Evolutionary conservation across 2,329 filamentous ascomycete species (phyloP).

Genomic region (Nemania bipapillata): DNA sequence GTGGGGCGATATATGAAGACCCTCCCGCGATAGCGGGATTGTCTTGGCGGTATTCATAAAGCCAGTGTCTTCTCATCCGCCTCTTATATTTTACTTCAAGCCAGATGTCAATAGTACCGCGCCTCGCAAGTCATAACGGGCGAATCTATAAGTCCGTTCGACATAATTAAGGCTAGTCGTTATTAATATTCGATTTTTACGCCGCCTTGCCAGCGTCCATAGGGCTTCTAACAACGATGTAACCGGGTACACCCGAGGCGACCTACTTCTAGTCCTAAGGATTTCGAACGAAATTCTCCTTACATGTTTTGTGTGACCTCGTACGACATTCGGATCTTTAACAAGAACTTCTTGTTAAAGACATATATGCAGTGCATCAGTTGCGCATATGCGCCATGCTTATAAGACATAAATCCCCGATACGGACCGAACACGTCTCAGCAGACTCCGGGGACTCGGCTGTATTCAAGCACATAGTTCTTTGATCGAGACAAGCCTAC

Average conservation of each 20-base stretch:
- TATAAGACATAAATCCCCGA: background rate
- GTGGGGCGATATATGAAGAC: background rate
- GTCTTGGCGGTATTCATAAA: background rate
- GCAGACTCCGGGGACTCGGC: background rate
- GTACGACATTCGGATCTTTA: too few species aligned
- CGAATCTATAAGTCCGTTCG: background rate
- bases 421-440: slow-evolving; percentile 2
- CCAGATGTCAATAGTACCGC: background rate
- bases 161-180: background rate
- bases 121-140: background rate
- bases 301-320: too few species aligned
- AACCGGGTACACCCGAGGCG: too few species aligned
- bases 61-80: background rate
- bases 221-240: background rate
- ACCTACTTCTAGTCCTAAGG: too few species aligned
- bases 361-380: background rate
- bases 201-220: background rate
- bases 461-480: background rate
- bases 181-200: background rate
- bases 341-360: too few species aligned
- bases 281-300: too few species aligned
- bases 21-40: background rate
- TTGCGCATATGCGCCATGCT: background rate
- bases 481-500: background rate
- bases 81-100: background rate